Evolutionary conservation across 1,139 yeast species (phyloP), one percentile per base, ranked within the genome.

Genomic region (Pichia terricola): DNA sequence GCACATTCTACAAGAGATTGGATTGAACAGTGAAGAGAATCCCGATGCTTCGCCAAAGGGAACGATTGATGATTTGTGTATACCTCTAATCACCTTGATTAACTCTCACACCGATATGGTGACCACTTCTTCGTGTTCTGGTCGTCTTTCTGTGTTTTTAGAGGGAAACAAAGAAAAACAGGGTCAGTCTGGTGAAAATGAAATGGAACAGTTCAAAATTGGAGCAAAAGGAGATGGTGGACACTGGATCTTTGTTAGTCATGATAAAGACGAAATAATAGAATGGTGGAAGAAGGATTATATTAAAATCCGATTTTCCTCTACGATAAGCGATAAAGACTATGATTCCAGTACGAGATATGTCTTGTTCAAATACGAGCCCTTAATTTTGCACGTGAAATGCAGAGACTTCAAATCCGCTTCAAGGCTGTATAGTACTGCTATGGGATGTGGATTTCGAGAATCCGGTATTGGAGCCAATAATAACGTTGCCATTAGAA

Each of bases 191-290:
- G 11, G 33, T 10, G 31, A 27, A 4, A 25, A 4, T 11, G 58
- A 31, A 45, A 47, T 48, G 47, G 7, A 53, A 49, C 22, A 30
- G 28, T 22, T 37, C 5, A 45, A 77, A 54, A 72, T 81, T 10
- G 94, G 94, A 2, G 85, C 94, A n/a, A 86, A 86, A 56, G 95
- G 95, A 3, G 75, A 78, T 44, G 85, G 87, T 41, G 95, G 95
- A 0, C 71, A 70, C 47, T 86, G 95, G 95, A 56, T 85, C n/a
- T 86, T 76, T 64, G 87, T 86, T 3, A 77, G 87, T 0, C 96
- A 86, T 58, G 77, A 80, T 39, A 67, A 72, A 2, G 52, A 56
- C 2, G 66, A 72, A 10, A 65, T 83, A n/a, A 53, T 58, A 1
- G 57, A 64, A 8, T 81, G 91, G 91, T 67, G 74, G 60, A 39